phyloP scores from a whole-genome alignment of 139 green algal genomes.

The Ulvella scutata region DNA sequence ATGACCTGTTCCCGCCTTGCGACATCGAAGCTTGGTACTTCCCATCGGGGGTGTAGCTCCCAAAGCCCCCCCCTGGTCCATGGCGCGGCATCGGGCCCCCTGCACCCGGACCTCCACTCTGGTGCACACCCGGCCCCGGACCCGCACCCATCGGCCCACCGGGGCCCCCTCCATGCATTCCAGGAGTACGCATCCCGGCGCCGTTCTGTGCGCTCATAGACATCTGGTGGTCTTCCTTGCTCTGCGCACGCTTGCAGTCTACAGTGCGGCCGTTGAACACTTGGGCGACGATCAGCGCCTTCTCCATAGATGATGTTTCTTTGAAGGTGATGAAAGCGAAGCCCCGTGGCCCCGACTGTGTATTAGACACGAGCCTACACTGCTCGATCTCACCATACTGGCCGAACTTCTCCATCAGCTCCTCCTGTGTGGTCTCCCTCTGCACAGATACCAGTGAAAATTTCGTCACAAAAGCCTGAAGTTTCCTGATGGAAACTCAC shows the following conservation, averaged over 20 bases:
- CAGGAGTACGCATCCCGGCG: no score
- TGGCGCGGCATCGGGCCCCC: no score
- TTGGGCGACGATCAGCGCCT: slow-evolving; percentile 1
- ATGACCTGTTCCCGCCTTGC: no score
- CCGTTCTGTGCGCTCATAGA: no score
- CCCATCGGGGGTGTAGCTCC: no score
- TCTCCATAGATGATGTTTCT: neutral
- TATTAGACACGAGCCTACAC: neutral
- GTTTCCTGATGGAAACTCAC: neutral
- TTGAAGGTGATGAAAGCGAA: neutral
- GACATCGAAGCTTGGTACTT: no score
- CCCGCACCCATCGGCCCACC: no score
- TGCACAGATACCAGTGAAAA: neutral
- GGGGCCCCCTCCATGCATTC: no score
- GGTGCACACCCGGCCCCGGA: no score
- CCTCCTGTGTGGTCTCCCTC: neutral
- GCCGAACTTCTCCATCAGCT: neutral
- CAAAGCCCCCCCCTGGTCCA: no score
- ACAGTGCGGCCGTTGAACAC: neutral
- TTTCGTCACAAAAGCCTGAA: neutral
- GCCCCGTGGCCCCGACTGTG: neutral
- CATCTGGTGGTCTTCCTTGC: neutral
- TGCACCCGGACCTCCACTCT: no score
- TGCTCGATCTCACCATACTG: neutral
- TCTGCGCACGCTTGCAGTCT: neutral